Evolutionary conservation across 164 flowering plant genomes (phyloP), one percentile per base, ranked within the genome.

Genomic region (Warburgia ugandensis): DNA sequence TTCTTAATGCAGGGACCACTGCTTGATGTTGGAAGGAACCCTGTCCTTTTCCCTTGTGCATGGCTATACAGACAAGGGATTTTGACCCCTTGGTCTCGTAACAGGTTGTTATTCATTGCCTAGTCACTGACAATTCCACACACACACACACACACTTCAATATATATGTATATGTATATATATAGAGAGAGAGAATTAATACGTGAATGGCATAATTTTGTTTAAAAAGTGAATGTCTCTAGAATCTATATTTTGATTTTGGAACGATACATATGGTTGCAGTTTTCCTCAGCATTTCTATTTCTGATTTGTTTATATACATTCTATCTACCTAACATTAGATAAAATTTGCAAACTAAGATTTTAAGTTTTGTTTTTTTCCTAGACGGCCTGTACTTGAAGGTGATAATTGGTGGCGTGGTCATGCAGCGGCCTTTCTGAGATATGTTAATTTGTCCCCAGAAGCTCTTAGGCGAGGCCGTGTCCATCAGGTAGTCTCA

Each of bases 341-440:
- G 20, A 27, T 12, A 27, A 12, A 16, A 9, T 45, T n/a, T n/a
- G n/a, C n/a, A n/a, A n/a, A n/a, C n/a, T n/a, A n/a, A n/a, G n/a
- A n/a, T n/a, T n/a, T n/a, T n/a, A n/a, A 27, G 27, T 12, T 25
- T 2, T 13, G 5, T 31, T 45, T 31, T 55, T 35, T 32, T 60
- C 49, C 29, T 44, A 86, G 92, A 73, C 68, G 80, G 32, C 96
- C 96, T 17, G 28, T 55, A 23, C 83, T 88, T 58, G 65, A 79
- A 66, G 96, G 96, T 55, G 96, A 88, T 68, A 88, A 88, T 54
- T 88, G 88, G 94, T 84, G 90, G 94, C 70, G 96, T 35, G 96
- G 96, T 54, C 94, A 88, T 73, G 94, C 96, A 16, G 80, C 88
- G 46, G 96, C 96, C 23, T 88, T 77, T 64, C 38, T 88, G 45